These are phyloP conservation scores for Hamiltosporidium tvaerminnensis DNA, from an alignment of 371 early-diverging fungal genomes.

Conservation along the genomic window DNA sequence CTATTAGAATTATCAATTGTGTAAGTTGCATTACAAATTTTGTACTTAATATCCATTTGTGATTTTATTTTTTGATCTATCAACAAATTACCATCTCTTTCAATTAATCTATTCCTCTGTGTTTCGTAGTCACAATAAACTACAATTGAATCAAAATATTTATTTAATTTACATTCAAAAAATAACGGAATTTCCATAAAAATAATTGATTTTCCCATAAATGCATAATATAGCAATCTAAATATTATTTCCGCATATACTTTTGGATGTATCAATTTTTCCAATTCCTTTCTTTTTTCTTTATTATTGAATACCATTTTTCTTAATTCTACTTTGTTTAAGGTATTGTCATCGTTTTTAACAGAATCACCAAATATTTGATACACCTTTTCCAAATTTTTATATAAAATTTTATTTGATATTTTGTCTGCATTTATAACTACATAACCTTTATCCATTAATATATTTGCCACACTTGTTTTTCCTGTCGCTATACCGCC, in stretches of 20 bases:
- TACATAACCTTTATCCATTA: constrained; percentile 7
- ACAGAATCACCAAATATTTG: constrained; percentile 3
- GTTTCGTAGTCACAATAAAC: constrained; percentile 9
- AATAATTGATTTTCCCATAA: constrained; percentile 10
- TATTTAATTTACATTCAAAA: constrained; percentile 17
- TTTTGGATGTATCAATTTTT: constrained; percentile 10
- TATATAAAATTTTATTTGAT: not conserved
- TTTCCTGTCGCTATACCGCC: constrained; percentile 23
- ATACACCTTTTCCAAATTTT: constrained; percentile 4
- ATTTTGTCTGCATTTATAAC: constrained; percentile 9
- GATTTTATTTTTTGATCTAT: constrained; percentile 3
- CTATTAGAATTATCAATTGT: constrained; percentile 10
- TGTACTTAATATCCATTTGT: constrained; percentile 5
- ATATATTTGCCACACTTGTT: constrained; percentile 6
- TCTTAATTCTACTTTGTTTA: not conserved
- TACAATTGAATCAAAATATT: constrained; percentile 13
- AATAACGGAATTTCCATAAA: constrained; percentile 30
- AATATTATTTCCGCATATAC: not conserved
- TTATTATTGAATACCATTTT: constrained; percentile 5
- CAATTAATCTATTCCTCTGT: constrained; percentile 10
- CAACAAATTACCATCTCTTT: constrained; percentile 5
- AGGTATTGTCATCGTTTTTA: not conserved
- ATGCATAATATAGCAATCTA: not conserved
- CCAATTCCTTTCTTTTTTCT: constrained; percentile 1
- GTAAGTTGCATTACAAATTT: constrained; percentile 2